Evolutionary conservation across 2,329 filamentous ascomycete genomes (phyloP), one percentile per base, ranked within the genome.

Genomic region (Colletotrichum sp.): DNA sequence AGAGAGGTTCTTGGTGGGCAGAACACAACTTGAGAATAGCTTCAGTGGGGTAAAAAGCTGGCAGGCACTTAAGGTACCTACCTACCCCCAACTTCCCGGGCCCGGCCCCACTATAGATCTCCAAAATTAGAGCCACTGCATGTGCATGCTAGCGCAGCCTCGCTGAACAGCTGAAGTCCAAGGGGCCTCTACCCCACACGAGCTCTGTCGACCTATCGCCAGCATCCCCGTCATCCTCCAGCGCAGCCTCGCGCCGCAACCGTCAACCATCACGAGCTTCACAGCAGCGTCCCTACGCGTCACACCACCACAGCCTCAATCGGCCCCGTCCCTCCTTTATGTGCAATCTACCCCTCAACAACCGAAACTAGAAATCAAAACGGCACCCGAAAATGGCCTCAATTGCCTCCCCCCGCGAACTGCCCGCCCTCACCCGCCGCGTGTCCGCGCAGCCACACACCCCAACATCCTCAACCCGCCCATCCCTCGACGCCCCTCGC

Each of bases 381-480:
- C 12, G 18, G 10, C 32, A 12, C 21, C 24, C 0, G 2, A 61
- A 60, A 66, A 93, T 93, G 92, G 93, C 92, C 10, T 93, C 91
- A 56, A 93, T 93, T 77, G 91, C 92, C 55, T 89, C 90, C 12
- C 91, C 91, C 28, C 90, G 92, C 74, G 91, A 93, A 55, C 86
- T 88, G 56, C 80, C 93, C 86, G 70, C 91, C 85, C 56, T 93
- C 88, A 83, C 91, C 85, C 87, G 92, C 80, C 86, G 91, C 81
- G 82, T 92, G 86, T 88, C 89, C 15, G 83, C 84, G 73, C 87
- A 85, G 38, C 81, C 79, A 56, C 86, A 91, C 58, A 93, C 93
- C 6, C 94, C 95, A 1, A 93, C 93, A 8, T 94, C 93, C 52
- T 97, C 95, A 38, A 89, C 91, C 48, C 94, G 95, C 15, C 93